A percentile compares a stretch with the other conserved stretches of the same genome.
Evolutionary conservation across 2,329 filamentous ascomycete species (phyloP).

Genomic region (Cladophialophora bantiana): DNA sequence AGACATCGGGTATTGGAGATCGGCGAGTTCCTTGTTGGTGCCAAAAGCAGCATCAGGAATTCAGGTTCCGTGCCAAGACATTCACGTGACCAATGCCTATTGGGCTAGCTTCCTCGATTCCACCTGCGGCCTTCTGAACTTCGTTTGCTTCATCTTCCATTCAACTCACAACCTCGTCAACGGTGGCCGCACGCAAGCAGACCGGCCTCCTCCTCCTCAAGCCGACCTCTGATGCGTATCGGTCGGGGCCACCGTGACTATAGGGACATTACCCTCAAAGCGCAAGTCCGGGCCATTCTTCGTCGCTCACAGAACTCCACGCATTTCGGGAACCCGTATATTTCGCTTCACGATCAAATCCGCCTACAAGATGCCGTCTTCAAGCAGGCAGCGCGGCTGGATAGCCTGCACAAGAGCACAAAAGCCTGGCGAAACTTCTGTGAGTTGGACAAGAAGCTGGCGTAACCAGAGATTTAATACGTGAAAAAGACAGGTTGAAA

Average conservation of each 20-base stretch:
- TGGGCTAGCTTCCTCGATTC: neutral
- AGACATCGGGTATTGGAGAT: neutral
- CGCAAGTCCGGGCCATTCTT: conserved; percentile 8
- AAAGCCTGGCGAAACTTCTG: conserved; percentile 15
- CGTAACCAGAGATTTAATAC: conserved; percentile 3
- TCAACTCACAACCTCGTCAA: neutral
- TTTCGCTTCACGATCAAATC: conserved; percentile 16
- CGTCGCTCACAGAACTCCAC: conserved; percentile 18
- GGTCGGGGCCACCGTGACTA: conserved; percentile 25
- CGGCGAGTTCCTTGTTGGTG: neutral
- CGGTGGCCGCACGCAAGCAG: neutral
- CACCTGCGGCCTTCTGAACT: neutral
- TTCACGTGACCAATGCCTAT: neutral
- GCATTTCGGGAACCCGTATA: conserved; percentile 28
- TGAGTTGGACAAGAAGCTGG: neutral
- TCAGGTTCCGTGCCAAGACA: neutral
- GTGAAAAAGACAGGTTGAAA: conserved; percentile 21
- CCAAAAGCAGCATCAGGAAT: neutral
- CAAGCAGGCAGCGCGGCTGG: conserved; percentile 2
- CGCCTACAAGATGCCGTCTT: conserved; percentile 15
- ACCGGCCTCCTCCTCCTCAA: neutral
- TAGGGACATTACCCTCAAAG: conserved; percentile 22
- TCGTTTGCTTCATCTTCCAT: neutral
- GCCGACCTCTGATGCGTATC: conserved; percentile 22
- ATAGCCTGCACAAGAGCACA: conserved; percentile 19